Conservation (phyloP, 306 rosid species). For the Parietaria judaica region DNA sequence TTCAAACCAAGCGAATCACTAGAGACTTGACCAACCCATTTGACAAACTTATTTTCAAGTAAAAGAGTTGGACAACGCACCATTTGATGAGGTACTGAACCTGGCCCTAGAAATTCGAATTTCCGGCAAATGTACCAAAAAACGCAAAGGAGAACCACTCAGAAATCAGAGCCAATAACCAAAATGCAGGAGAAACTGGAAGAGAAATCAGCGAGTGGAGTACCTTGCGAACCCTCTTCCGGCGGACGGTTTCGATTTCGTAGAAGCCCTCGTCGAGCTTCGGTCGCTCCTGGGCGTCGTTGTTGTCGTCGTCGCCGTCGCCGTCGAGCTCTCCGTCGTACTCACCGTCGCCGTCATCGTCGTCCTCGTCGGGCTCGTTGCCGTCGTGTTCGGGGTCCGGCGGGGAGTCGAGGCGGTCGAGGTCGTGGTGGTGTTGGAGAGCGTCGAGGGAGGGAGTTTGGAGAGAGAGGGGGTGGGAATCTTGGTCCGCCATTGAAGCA, state of each 20-base stretch:
- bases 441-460: not conserved
- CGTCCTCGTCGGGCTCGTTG: conserved; percentile 7
- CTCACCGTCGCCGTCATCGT: conserved; percentile 17
- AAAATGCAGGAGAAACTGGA: not conserved
- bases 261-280: conserved; percentile 63
- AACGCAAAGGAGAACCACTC: not conserved
- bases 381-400: conserved; percentile 2
- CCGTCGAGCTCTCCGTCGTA: conserved; percentile 28
- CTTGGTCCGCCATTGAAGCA: not conserved
- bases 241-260: conserved; percentile 80
- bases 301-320: conserved; percentile 26
- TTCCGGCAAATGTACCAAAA: conserved; percentile 12
- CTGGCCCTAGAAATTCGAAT: conserved; percentile 46
- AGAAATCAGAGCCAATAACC: conserved; percentile 19
- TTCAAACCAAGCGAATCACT: not conserved
- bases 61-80: conserved; percentile 32
- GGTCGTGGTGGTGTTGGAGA: not conserved
- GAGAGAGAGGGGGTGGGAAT: not conserved
- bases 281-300: conserved; percentile 21
- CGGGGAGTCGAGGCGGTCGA: not conserved
- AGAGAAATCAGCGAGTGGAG: not conserved
- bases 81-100: conserved; percentile 88
- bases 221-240: conserved; percentile 77
- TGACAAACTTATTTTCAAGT: not conserved
- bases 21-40: not conserved